Evolutionary conservation across 2,329 filamentous ascomycete genomes (phyloP), one percentile per base, ranked within the genome.

Genomic region (Coleophoma cylindrospora): DNA sequence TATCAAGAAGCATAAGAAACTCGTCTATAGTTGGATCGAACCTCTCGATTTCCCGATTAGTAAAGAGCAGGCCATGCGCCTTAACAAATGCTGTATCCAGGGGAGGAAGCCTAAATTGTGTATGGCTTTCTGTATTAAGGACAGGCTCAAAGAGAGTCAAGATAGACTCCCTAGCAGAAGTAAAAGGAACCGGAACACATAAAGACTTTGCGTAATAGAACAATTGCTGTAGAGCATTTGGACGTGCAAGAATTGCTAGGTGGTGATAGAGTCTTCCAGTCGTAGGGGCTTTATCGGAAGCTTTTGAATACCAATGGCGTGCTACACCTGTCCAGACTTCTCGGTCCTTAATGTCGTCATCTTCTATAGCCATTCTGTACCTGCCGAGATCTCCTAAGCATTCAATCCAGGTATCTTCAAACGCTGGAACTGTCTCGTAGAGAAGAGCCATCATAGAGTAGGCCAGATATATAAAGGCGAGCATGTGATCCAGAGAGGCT

Each of bases 381-480:
- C 91, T 75, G 0, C 85, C 86, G 0, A 96, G 68, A 60, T 96
- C 91, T 0, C 91, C 91, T 0, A 96, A 70, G 48, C 90, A 96
- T 57, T 96, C 91, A 74, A 44, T 50, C 91, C 91, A 96, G 0
- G 87, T 95, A 50, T 94, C 87, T 47, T 87, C 80, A 57, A 95
- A 96, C 0, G 80, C 76, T 0, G 87, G 84, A 0, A 96, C 89
- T 0, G 89, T 95, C 60, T 97, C 92, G 52, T 91, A 87, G 0
- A 96, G 68, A 0, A 96, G 68, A 0, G 89, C 86, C 79, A 96
- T 89, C 82, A 95, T 95, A 2, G 86, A 87, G 56, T 96, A 97
- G 0, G 91, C 86, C 14, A 92, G 68, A 54, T 95, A 95, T 1
- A 97, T 90, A 49, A 96, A 97, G 0, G 84, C 83, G 0, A 96